Conservation (phyloP, 192 early-diverging fungal genomes). For the Linnemannia exigua region DNA sequence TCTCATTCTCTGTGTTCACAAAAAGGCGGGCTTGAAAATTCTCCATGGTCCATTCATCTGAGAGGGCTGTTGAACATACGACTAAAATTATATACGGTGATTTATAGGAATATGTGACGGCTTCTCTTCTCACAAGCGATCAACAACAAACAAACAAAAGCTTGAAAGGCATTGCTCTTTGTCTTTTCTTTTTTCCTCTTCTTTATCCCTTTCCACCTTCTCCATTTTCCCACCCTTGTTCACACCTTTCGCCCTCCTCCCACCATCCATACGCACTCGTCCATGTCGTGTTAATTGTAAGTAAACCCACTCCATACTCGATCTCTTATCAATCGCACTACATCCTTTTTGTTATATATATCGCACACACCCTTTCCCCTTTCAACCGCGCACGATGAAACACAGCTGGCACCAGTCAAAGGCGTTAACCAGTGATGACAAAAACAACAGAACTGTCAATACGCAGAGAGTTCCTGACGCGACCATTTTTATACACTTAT, state of each 20-base stretch:
- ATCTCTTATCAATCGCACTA: no score
- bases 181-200: neutral
- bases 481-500: neutral
- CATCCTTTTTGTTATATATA: neutral
- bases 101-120: neutral
- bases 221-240: neutral
- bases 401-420: conserved; percentile 24
- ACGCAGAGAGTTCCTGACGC: conserved; percentile 20
- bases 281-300: neutral
- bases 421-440: conserved; percentile 23
- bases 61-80: neutral
- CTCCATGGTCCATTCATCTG: neutral
- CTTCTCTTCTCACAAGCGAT: neutral
- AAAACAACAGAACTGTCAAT: conserved; percentile 23
- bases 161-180: neutral
- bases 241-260: neutral
- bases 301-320: neutral
- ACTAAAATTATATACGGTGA: neutral
- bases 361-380: neutral
- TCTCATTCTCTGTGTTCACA: neutral
- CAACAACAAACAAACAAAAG: neutral
- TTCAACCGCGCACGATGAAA: conserved; percentile 20
- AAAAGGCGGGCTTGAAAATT: neutral
- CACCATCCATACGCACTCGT: neutral
- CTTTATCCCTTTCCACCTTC: conserved; percentile 1